Evolutionary conservation across 345 rosid genomes (phyloP), one percentile per base, ranked within the genome.

Genomic region (Nephelium lappaceum): DNA sequence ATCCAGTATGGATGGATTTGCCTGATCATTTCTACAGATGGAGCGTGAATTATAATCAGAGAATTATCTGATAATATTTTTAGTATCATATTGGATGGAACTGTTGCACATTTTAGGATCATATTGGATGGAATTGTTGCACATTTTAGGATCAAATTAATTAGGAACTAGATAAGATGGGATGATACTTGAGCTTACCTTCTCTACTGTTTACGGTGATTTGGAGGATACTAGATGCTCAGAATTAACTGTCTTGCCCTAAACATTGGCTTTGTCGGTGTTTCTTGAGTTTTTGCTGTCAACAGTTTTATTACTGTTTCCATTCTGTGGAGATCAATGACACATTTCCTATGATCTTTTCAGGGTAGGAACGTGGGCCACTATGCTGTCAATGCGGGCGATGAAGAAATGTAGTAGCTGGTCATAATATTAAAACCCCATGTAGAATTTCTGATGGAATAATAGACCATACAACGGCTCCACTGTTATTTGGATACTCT

Each of bases 281-380:
- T 72, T 47, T 18, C 57, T 69, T 43, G 57, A 14, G 27, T 69
- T n/a, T 23, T 10, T 63, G 25, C 21, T 42, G n/a, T 47, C 19
- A 14, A 14, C n/a, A 24, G 4, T 39, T 60, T 41, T 11, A 41
- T 25, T 23, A 12, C 18, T 31, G 5, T 58, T 21, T 25, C 4
- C 21, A 65, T 49, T 12, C 27, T 11, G 16, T 27, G 45, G 11
- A 51, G 39, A 9, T 38, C 3, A n/a, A 49, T n/a, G 12, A n/a
- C 27, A 11, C 24, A 27, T 72, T 19, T 58, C 68, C 49, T 58
- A n/a, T 6, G 65, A 38, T 77, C 11, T 67, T 25, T 78, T 23
- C 88, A 91, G 93, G 92, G 85, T 61, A 84, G 78, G 76, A 88
- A 91, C 51, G 78, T 65, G 6, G 95, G 95, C 2, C 92, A 82